Conservation (phyloP, 805 yeast species). For the Suhomyces sp. region DNA sequence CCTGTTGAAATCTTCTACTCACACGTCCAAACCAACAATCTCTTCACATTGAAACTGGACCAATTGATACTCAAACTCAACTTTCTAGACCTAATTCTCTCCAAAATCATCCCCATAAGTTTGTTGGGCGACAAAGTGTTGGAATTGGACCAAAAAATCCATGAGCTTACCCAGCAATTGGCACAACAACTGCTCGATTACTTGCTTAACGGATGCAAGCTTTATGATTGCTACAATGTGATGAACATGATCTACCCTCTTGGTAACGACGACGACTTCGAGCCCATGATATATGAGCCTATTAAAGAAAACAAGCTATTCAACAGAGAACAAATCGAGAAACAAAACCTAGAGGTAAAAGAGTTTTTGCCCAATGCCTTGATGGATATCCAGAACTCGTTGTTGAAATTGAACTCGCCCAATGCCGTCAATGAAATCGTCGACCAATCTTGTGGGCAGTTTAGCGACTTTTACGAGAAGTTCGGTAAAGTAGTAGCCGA, state of each 20-base stretch:
- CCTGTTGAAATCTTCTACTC: conserved; percentile 41
- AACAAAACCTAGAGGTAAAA: conserved; percentile 45
- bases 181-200: conserved; percentile 44
- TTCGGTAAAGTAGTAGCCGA: conserved; percentile 35
- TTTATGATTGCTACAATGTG: conserved; percentile 59
- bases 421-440: conserved; percentile 54
- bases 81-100: conserved; percentile 55
- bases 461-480: conserved; percentile 46
- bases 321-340: conserved; percentile 40
- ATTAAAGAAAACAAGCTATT: conserved; percentile 60
- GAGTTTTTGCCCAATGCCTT: conserved; percentile 58
- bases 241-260: conserved; percentile 71
- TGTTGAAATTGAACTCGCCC: conserved; percentile 64
- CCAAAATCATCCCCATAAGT: conserved; percentile 49
- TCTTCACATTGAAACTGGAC: conserved; percentile 27
- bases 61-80: conserved; percentile 51
- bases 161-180: conserved; percentile 35
- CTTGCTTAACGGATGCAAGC: conserved; percentile 50
- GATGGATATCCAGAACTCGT: conserved; percentile 54
- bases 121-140: conserved; percentile 38
- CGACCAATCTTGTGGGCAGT: conserved; percentile 45
- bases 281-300: conserved; percentile 63
- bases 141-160: conserved; percentile 33
- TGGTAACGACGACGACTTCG: conserved; percentile 43
- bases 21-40: conserved; percentile 29